Evolutionary conservation across 225 moss, liverwort and hornwort species (phyloP), one percentile per base, ranked within the genome.

Genomic region (Asterella californica): DNA sequence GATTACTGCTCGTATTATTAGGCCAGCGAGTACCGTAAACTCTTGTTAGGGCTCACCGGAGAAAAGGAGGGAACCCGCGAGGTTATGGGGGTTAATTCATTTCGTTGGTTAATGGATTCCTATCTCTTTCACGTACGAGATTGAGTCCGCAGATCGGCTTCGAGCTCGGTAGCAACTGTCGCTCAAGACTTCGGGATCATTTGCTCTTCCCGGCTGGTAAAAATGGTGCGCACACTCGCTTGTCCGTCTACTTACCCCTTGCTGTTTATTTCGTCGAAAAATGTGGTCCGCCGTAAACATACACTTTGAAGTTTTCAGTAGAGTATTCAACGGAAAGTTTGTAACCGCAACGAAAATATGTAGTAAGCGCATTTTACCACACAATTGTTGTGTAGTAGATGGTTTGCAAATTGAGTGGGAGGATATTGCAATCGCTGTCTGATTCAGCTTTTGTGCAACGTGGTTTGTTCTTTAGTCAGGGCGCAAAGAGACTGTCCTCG

Each of bases 401-500:
- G 12, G 1, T 0, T 9, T 11, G 4, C 30, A 52, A 19, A 19
- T 19, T 54, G 2, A 18, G 52, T 52, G 2, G 0, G 59, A 9
- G 19, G 37, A 57, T 57, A 21, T 24, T 38, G 37, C 22, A 0
- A 33, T 37, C 27, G 69, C 37, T 72, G 24, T 59, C 37, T 74
- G 53, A 74, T 74, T 11, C 32, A 52, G 53, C 50, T 34, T 18
- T 18, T 32, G 29, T 32, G 2, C 38, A 6, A 33, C 53, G 48
- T 45, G 74, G 33, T 53, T 36, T 76, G 48, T 77, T 15, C 61
- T 67, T 83, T 81, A 97, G 94, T 91, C 92, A 85, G 92, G 94
- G 88, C 91, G 92, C 75, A 99, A 99, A 67, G 97, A 99, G 83
- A 93, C 94, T 32, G 91, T 94, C 34, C 88, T 99, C 66, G 94